Conservation (phyloP, 1,139 yeast genomes). For the Magnusiomyces suaveolens region DNA sequence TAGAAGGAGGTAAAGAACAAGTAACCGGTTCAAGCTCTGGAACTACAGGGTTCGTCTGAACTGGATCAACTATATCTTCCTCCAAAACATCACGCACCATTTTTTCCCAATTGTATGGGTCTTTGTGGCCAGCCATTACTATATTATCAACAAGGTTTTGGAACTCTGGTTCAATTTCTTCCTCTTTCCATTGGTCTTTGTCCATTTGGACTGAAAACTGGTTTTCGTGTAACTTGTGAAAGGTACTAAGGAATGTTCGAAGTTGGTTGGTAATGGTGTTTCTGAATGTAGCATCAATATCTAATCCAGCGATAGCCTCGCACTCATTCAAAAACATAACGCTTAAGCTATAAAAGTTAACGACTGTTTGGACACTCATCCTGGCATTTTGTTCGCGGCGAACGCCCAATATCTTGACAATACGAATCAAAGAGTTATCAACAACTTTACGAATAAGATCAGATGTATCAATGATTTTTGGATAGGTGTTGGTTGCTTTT, state of each 20-base stretch:
- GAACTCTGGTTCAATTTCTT: slow-evolving; percentile 39
- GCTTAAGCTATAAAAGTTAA: slow-evolving; percentile 56
- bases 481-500: not conserved
- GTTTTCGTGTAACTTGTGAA: slow-evolving; percentile 45
- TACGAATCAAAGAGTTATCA: slow-evolving; percentile 62
- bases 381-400: slow-evolving; percentile 63
- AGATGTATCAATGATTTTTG: slow-evolving; percentile 23
- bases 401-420: slow-evolving; percentile 70
- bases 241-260: slow-evolving; percentile 47
- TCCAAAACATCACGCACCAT: slow-evolving; percentile 1
- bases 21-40: slow-evolving; percentile 1
- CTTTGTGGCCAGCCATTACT: slow-evolving; percentile 41
- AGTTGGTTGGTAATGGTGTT: slow-evolving; percentile 63
- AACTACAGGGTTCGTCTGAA: not conserved
- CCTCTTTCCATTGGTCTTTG: slow-evolving; percentile 73
- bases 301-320: slow-evolving; percentile 69
- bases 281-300: slow-evolving; percentile 52
- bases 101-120: slow-evolving; percentile 43
- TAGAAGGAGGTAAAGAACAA: slow-evolving; percentile 6
- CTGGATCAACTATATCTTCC: not conserved
- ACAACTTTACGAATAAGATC: slow-evolving; percentile 54
- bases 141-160: slow-evolving; percentile 52
- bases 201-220: slow-evolving; percentile 45
- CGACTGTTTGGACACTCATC: slow-evolving; percentile 42
- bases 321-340: slow-evolving; percentile 71